These are phyloP conservation scores for Emmonsia crescens DNA, from an alignment of 2,329 filamentous ascomycete genomes.

Conservation along the genomic window DNA sequence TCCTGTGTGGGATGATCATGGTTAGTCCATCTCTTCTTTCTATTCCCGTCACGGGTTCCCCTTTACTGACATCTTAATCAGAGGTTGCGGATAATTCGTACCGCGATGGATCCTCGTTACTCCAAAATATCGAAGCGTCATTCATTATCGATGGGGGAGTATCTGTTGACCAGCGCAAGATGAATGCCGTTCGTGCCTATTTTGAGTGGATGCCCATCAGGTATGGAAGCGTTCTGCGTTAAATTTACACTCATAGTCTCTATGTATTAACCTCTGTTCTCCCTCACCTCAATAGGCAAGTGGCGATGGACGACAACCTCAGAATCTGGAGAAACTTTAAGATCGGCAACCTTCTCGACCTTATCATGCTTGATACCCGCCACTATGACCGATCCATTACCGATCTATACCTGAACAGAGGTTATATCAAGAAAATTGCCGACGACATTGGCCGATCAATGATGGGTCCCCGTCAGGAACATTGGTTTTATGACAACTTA, in stretches of 20 bases:
- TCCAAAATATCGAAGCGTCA: slow-evolving; percentile 57
- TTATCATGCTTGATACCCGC: slow-evolving; percentile 58
- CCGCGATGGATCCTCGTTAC: slow-evolving; percentile 48
- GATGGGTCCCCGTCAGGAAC: slow-evolving; percentile 63
- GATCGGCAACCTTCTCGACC: slow-evolving; percentile 53
- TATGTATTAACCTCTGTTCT: not conserved
- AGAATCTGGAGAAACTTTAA: slow-evolving; percentile 57
- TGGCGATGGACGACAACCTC: slow-evolving; percentile 57
- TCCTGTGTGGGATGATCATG: slow-evolving; percentile 53
- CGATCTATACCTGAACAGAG: slow-evolving; percentile 45
- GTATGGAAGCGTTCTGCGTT: slow-evolving; percentile 13
- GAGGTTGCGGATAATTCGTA: slow-evolving; percentile 56
- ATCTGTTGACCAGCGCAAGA: slow-evolving; percentile 59
- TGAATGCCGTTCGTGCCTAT: slow-evolving; percentile 60
- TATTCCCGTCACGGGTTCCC: not conserved
- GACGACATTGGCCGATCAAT: slow-evolving; percentile 57
- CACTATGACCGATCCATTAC: slow-evolving; percentile 59
- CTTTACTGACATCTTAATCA: slow-evolving; percentile 12
- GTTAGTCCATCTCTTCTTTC: slow-evolving; percentile 14
- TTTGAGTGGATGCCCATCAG: slow-evolving; percentile 56
- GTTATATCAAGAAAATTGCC: slow-evolving; percentile 51
- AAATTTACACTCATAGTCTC: not conserved
- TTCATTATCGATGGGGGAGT: slow-evolving; percentile 50
- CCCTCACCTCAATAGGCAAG: slow-evolving; percentile 28
- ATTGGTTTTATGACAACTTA: slow-evolving; percentile 58